Evolutionary conservation across 2,329 filamentous ascomycete species (phyloP).

Genomic region (Fusarium hainanense): DNA sequence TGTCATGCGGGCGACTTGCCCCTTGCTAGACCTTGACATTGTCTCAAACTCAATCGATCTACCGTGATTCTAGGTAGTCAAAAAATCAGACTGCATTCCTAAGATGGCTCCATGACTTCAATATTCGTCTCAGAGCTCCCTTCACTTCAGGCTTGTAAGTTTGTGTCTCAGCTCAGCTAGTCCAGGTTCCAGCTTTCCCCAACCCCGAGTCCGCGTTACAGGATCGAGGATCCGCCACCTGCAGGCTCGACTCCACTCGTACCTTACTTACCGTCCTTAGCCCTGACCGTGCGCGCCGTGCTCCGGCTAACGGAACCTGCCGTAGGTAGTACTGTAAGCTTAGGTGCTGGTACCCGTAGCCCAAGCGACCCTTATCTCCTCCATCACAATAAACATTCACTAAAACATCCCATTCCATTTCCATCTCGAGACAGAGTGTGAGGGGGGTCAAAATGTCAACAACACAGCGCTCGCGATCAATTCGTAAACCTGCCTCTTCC

Average conservation of each 20-base stretch:
- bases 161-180: conserved; percentile 4
- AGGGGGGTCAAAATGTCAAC: conserved; percentile 54
- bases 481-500: conserved; percentile 55
- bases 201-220: conserved; percentile 2
- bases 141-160: neutral
- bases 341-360: conserved; percentile 21
- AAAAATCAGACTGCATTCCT: neutral
- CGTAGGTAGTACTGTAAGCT: neutral
- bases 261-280: conserved; percentile 7
- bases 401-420: conserved; percentile 23
- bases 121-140: neutral
- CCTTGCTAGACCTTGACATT: neutral
- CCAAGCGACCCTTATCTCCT: conserved; percentile 33
- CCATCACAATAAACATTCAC: conserved; percentile 30
- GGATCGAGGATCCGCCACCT: conserved; percentile 2
- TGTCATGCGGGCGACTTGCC: neutral
- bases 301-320: conserved; percentile 25
- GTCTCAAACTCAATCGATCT: neutral
- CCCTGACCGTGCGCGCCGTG: conserved; percentile 6
- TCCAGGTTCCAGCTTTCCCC: neutral
- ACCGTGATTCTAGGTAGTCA: neutral
- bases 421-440: conserved; percentile 1
- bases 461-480: conserved; percentile 59
- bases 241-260: neutral
- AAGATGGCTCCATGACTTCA: neutral